A percentile compares a stretch with the other conserved stretches of the same genome.
phyloP scores from a whole-genome alignment of 139 green algal species.

The Edaphochlamys debaryana region DNA sequence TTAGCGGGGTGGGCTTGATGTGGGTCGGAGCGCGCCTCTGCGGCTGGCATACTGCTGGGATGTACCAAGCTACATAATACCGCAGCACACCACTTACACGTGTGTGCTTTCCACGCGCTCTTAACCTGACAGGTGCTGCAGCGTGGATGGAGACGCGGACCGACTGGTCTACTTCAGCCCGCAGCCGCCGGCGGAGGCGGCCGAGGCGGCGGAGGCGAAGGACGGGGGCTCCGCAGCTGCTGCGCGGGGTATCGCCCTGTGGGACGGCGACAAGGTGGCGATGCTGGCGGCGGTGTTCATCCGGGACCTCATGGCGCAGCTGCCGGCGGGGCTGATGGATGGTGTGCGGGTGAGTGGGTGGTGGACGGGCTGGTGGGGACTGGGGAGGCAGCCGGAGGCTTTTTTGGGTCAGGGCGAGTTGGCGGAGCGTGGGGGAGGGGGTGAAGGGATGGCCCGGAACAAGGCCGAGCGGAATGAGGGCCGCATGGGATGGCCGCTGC shows the following conservation, averaged over 20 bases:
- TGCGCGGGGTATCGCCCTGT: conserved; percentile 64
- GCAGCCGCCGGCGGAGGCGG: not conserved
- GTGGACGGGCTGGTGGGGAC: not conserved
- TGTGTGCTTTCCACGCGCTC: too few species aligned
- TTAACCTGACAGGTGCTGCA: conserved; percentile 64
- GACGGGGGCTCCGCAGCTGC: not conserved
- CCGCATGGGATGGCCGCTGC: too few species aligned
- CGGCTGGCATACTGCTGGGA: too few species aligned
- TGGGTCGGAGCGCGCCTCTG: too few species aligned
- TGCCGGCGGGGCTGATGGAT: conserved; percentile 52
- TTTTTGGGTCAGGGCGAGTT: too few species aligned
- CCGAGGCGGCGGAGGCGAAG: not conserved
- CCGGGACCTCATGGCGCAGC: conserved; percentile 61
- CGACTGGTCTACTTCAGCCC: conserved; percentile 93
- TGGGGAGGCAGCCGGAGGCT: not conserved
- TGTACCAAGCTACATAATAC: too few species aligned
- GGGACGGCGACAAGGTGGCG: conserved; percentile 97
- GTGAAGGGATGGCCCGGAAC: too few species aligned
- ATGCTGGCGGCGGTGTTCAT: conserved; percentile 80
- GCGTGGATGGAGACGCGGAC: conserved; percentile 96
- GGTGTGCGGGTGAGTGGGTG: conserved; percentile 31
- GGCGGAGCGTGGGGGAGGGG: too few species aligned
- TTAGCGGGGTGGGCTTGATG: too few species aligned
- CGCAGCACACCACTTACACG: too few species aligned
- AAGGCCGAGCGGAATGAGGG: too few species aligned